Conservation (phyloP, 257 asterid species). For the Lithospermum erythrorhizon region DNA sequence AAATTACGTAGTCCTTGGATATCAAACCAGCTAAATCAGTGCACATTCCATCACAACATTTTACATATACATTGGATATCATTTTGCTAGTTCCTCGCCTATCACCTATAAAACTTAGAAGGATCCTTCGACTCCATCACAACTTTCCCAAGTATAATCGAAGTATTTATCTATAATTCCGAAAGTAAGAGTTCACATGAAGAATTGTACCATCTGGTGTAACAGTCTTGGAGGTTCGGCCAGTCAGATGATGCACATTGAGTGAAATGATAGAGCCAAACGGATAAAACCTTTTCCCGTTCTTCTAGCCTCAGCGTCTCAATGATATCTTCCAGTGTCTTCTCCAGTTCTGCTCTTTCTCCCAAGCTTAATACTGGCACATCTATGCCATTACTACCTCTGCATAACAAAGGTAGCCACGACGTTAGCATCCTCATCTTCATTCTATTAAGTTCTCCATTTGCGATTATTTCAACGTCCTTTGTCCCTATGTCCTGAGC, state of each 20-base stretch:
- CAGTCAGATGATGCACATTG: slow-evolving; percentile 72
- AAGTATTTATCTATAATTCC: neutral
- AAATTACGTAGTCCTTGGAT: no score
- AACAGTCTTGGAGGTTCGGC: slow-evolving; percentile 77
- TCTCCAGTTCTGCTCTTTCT: slow-evolving; percentile 67
- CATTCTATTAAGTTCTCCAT: slow-evolving; percentile 28
- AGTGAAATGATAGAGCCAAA: slow-evolving; percentile 78
- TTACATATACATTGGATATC: no score
- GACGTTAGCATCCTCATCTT: slow-evolving; percentile 54
- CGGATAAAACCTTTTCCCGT: slow-evolving; percentile 72
- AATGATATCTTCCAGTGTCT: slow-evolving; percentile 46
- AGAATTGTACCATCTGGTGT: slow-evolving; percentile 54
- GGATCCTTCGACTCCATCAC: no score
- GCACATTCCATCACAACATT: no score
- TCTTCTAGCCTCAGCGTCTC: slow-evolving; percentile 48
- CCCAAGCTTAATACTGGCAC: slow-evolving; percentile 47
- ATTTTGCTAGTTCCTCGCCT: no score
- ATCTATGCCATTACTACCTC: slow-evolving; percentile 68
- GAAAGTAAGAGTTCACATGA: slow-evolving; percentile 38
- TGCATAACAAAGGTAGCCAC: slow-evolving; percentile 81
- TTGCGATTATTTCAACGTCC: slow-evolving; percentile 12
- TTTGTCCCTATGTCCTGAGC: slow-evolving; percentile 36
- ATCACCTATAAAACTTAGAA: no score
- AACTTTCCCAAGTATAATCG: neutral
- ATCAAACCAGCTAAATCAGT: no score